Evolutionary conservation across 345 rosid species (phyloP).

Genomic region (Moringa oleifera): DNA sequence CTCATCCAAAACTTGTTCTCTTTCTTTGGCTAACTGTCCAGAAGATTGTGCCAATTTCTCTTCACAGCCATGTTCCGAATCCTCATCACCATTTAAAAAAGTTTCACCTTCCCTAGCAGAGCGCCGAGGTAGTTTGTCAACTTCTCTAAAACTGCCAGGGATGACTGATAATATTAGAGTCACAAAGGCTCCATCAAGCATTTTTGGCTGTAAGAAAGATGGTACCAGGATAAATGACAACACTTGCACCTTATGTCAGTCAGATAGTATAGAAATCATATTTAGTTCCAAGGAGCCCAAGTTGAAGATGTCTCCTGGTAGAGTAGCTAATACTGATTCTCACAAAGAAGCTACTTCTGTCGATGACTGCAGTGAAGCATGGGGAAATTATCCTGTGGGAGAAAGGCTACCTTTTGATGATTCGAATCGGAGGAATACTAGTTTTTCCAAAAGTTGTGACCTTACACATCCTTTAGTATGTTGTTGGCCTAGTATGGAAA

Average conservation of each 20-base stretch:
- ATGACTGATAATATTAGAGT: conserved; percentile 39
- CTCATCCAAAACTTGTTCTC: conserved; percentile 40
- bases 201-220: conserved; percentile 26
- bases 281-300: conserved; percentile 38
- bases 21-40: conserved; percentile 23
- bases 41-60: conserved; percentile 29
- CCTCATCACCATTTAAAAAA: conserved; percentile 38
- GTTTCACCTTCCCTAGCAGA: conserved; percentile 75
- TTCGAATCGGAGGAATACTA: conserved; percentile 19
- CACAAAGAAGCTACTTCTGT: conserved; percentile 27
- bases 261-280: conserved; percentile 47
- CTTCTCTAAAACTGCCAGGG: conserved; percentile 67
- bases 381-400: conserved; percentile 14
- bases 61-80: conserved; percentile 27
- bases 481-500: conserved; percentile 77
- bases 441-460: conserved; percentile 20
- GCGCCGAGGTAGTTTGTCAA: conserved; percentile 71
- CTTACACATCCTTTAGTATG: conserved; percentile 37
- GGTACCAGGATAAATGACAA: conserved; percentile 20
- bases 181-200: conserved; percentile 15
- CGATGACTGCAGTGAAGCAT: conserved; percentile 23
- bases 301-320: conserved; percentile 29
- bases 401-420: conserved; percentile 14
- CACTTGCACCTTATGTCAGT: conserved; percentile 31
- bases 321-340: conserved; percentile 28